Base-by-base conservation (phyloP, 2,329 filamentous ascomycete genomes). In the Atkinsonella texensis region DNA sequence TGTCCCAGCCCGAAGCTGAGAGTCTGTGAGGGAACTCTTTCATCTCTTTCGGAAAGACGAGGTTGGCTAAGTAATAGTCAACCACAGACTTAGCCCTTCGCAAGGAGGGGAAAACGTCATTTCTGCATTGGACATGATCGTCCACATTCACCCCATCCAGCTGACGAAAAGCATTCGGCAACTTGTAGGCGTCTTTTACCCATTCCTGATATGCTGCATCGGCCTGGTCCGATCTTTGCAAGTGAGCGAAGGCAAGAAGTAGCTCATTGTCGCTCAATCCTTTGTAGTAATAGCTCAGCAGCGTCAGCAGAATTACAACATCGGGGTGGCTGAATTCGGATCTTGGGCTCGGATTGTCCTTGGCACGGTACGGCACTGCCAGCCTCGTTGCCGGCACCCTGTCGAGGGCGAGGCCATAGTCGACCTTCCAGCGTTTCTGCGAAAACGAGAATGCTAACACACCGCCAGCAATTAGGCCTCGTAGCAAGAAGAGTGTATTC, bases 1-100 rank as follows among this genome's bases (percentile, higher is more conserved):
- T 66, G 54, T 88, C 82, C 84, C 83, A 88, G 0, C 81, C 83
- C 0, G 83, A 87, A 0, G 80, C 73, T 0, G 78, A 80, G 0
- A 88, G 64, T 54, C 86, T 87, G 9, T 71, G 51, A 0, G 76
- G 74, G 46, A 85, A 88, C 53, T 85, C 77, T 20, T 74, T 80
- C 54, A 79, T 74, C 20, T 83, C 75, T 33, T 73, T 79, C 0
- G 81, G 72, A 55, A 87, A 87, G 0, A 84, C 75, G 0, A 82
- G 59, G 5, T 70, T 62, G 0, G 65, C 62, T 0, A 90, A 62
- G 58, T 77, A 89, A 56, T 81, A 88, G 55, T 89, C 78, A 1
- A 88, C 72, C 0, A 69, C 70, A 0, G 61, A 64, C 54, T 81
- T 83, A 0, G 75, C 71, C 52, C 69, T 71, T 0, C 72, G 68